Evolutionary conservation across 805 yeast species (phyloP), one percentile per base, ranked within the genome.

Genomic region (Starmerella roubikii): DNA sequence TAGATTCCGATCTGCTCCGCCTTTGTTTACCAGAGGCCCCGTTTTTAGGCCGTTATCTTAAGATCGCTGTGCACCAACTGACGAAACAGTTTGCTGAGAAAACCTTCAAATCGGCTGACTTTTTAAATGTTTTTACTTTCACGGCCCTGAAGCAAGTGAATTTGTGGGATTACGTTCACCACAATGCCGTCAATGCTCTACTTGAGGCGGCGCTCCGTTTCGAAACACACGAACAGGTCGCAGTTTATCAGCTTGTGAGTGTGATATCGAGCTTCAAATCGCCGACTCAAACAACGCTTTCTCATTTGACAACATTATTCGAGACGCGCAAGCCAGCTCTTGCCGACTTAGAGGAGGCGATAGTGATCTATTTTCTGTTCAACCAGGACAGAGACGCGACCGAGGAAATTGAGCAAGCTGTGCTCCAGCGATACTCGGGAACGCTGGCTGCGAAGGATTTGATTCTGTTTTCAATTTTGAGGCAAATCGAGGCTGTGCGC

Each of bases 361-460:
- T n/a, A 6, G 32, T 37, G 3, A 22, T 44, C 1, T 34, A 32
- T n/a, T 27, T 38, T 1, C 32, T 44, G 11, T 34, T 34, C 21
- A 26, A 13, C 8, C 25, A 37, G 1, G 19, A 40, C 11, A n/a
- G 21, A 24, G 34, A 38, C 0, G 61, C 83, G 0, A 72, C 62
- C 7, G 34, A 47, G 8, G 57, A 61, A 1, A 54, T 78, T 8
- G 71, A 76, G 52, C 66, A 66, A 20, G 67, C 61, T 34, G 37
- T 83, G 2, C 51, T 78, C 10, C 54, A 58, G 6, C 62, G 70
- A 32, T 84, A 79, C 53, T 56, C 59, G n/a, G 95, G 94, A 3
- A 65, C 86, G 0, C 59, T 65, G 2, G 54, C 69, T 13, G 60
- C 74, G 1, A 72, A 71, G 27, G 96, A 88, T 53, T 53, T 71